Conservation (phyloP, 768 basidiomycete species). For the Collybiopsis luxurians region DNA sequence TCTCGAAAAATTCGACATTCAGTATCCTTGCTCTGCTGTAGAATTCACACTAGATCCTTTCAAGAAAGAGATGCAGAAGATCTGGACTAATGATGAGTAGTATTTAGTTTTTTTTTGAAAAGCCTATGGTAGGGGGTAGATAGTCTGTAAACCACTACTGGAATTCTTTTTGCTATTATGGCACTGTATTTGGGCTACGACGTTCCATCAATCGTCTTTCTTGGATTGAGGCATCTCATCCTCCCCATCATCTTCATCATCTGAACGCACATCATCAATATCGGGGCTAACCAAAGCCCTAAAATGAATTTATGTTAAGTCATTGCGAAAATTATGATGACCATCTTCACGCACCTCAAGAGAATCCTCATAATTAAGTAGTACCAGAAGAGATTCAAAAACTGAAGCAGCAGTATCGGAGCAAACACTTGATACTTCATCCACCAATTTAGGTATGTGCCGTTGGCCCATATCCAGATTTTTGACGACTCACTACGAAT, state of each 20-base stretch:
- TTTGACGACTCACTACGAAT: conserved; percentile 4
- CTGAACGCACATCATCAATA: conserved; percentile 65
- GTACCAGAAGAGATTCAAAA: conserved; percentile 76
- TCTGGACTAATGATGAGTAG: conserved; percentile 56
- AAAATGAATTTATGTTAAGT: background rate
- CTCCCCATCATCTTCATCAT: conserved; percentile 50
- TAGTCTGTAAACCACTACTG: too few relatives aligned
- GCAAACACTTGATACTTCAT: conserved; percentile 65
- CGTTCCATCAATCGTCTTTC: background rate
- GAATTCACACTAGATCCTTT: conserved; percentile 97
- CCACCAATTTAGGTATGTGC: conserved; percentile 59
- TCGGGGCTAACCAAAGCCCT: conserved; percentile 40
- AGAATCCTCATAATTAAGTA: conserved; percentile 62
- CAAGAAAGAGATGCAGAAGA: conserved; percentile 63
- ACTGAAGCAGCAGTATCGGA: conserved; percentile 57
- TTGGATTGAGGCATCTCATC: conserved; percentile 12
- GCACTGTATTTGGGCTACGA: too few relatives aligned
- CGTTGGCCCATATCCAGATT: conserved; percentile 45
- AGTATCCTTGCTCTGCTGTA: conserved; percentile 90
- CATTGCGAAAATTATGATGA: background rate
- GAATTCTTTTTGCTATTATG: too few relatives aligned
- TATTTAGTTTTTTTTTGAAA: too few relatives aligned
- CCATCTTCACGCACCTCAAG: conserved; percentile 9
- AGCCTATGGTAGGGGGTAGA: too few relatives aligned
- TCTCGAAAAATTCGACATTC: conserved; percentile 89